Evolutionary conservation across 495 filamentous ascomycete genomes (phyloP).

Genomic region (Copromyces sp.): DNA sequence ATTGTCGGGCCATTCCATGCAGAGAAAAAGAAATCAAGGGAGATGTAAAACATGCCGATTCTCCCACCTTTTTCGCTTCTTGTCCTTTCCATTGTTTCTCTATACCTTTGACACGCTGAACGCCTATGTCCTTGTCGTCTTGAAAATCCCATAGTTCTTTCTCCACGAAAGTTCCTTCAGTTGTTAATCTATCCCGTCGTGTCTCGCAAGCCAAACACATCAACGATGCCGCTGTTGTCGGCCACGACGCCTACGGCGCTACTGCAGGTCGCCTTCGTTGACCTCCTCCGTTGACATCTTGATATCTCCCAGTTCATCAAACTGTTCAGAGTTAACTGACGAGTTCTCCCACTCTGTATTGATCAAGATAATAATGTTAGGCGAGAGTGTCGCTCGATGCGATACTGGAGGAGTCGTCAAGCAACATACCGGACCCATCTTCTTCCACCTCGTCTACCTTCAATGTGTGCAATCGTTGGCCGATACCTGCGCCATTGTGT

Average conservation of each 20-base stretch:
- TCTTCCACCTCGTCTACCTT: conserved; percentile 45
- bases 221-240: neutral
- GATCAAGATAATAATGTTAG: conserved; percentile 13
- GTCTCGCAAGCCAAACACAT: neutral
- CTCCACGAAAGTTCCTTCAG: neutral
- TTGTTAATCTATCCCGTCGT: neutral
- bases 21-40: neutral
- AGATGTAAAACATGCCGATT: neutral
- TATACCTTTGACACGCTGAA: neutral
- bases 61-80: neutral
- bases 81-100: neutral
- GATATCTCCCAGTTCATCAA: conserved; percentile 28
- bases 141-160: neutral
- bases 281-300: conserved; percentile 27
- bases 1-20: neutral
- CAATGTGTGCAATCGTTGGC: conserved; percentile 29
- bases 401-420: conserved; percentile 31
- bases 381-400: conserved; percentile 31
- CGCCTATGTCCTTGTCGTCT: neutral
- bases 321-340: conserved; percentile 29
- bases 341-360: conserved; percentile 36
- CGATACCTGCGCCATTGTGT: conserved; percentile 22
- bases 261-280: conserved; percentile 9
- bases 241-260: neutral
- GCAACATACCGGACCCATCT: conserved; percentile 44